These are phyloP conservation scores for Sideroxylon spinosum DNA, from an alignment of 179 eudicot genomes.

Conservation along the genomic window DNA sequence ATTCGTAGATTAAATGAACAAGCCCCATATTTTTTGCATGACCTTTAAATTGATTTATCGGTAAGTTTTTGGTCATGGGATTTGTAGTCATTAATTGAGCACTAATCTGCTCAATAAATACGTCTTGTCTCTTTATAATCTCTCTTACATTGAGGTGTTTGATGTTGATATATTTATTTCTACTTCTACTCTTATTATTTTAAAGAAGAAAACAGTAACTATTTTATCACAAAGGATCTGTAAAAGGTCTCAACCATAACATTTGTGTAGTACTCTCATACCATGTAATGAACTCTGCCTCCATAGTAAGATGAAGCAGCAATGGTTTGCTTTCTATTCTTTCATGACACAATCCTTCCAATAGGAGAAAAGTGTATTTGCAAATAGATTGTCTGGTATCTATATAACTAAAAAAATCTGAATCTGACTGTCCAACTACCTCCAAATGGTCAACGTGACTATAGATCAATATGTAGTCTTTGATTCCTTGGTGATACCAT, in stretches of 20 bases:
- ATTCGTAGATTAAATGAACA: no score
- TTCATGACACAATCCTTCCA: neutral
- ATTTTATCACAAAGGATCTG: no score
- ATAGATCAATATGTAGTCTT: neutral
- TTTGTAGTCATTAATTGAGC: neutral
- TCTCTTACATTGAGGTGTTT: no score
- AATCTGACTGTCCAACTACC: neutral
- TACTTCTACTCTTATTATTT: neutral
- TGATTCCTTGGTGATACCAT: neutral
- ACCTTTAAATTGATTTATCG: neutral
- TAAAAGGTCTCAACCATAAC: neutral
- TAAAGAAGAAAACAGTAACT: no score
- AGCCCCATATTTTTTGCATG: neutral
- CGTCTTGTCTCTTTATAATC: neutral
- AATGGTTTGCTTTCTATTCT: neutral
- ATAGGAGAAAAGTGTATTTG: neutral
- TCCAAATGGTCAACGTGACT: neutral
- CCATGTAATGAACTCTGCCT: neutral
- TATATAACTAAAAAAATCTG: neutral
- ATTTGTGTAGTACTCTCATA: neutral
- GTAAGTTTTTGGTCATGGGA: neutral
- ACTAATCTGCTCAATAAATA: neutral
- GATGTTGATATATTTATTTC: no score
- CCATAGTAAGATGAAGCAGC: neutral
- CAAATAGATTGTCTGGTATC: neutral